A percentile compares a stretch with the other conserved stretches of the same genome.
Conservation (phyloP, 257 asterid species). For the Anisodus tanguticus region DNA sequence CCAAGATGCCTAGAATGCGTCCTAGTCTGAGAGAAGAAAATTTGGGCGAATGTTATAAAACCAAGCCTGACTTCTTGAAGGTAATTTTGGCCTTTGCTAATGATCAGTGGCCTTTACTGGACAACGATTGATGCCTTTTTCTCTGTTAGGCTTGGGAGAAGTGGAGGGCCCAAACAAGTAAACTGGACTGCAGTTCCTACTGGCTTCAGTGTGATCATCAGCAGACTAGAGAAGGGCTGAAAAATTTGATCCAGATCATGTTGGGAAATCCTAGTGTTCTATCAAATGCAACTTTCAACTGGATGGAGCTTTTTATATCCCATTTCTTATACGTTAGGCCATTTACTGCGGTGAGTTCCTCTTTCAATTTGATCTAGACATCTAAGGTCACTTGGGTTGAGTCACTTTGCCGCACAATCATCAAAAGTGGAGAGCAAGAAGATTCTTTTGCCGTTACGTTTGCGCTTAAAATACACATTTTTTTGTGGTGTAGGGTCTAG, state of each 20-base stretch:
- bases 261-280: slow-evolving; percentile 78
- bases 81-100: slow-evolving; percentile 44
- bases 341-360: slow-evolving; percentile 69
- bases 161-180: slow-evolving; percentile 88
- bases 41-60: slow-evolving; percentile 71
- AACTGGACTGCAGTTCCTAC: slow-evolving; percentile 85
- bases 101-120: neutral
- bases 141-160: slow-evolving; percentile 90
- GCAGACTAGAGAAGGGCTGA: slow-evolving; percentile 77
- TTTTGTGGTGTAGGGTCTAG: slow-evolving; percentile 70
- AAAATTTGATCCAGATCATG: slow-evolving; percentile 85
- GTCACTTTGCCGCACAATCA: slow-evolving; percentile 18
- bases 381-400: neutral
- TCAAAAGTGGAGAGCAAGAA: slow-evolving; percentile 15
- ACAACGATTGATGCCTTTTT: slow-evolving; percentile 30
- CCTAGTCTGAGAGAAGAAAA: slow-evolving; percentile 57
- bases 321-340: slow-evolving; percentile 91
- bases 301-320: slow-evolving; percentile 88
- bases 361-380: slow-evolving; percentile 3
- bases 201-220: slow-evolving; percentile 93
- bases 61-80: slow-evolving; percentile 93
- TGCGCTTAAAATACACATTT: neutral
- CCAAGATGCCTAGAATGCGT: slow-evolving; percentile 90
- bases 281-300: slow-evolving; percentile 70
- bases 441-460: neutral